These are phyloP conservation scores for Microascus cirrosus DNA, from an alignment of 2,329 filamentous ascomycete genomes.

Conservation along the genomic window DNA sequence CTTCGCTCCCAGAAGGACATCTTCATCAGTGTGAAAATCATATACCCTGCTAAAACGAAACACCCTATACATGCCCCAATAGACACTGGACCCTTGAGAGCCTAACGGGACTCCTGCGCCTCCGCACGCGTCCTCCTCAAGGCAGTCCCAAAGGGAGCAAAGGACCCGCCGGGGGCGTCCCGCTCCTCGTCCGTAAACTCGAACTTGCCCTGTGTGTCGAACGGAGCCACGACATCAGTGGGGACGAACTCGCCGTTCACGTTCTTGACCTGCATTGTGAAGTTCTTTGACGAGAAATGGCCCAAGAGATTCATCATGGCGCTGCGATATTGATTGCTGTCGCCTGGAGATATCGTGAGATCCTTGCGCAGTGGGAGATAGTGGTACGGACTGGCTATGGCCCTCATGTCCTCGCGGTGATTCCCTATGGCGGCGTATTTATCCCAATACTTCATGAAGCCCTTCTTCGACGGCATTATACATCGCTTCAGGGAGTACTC, in stretches of 20 bases:
- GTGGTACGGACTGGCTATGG: slow-evolving; percentile 1
- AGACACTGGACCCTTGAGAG: background rate
- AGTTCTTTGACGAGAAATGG: background rate
- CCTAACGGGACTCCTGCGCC: background rate
- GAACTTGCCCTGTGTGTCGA: background rate
- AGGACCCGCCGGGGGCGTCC: background rate
- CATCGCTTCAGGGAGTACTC: background rate
- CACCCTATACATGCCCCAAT: background rate
- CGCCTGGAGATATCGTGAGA: background rate
- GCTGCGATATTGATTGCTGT: background rate
- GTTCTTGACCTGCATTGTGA: background rate
- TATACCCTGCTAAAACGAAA: too few relatives aligned
- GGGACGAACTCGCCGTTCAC: background rate
- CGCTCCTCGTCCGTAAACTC: background rate
- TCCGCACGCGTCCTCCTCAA: background rate
- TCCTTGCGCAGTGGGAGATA: background rate
- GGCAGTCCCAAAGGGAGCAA: background rate
- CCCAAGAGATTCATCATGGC: slow-evolving; percentile 3
- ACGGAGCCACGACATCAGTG: background rate
- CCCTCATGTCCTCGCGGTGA: background rate
- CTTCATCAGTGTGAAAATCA: too few relatives aligned
- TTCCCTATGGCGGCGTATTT: background rate
- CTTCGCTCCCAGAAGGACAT: too few relatives aligned
- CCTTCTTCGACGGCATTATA: background rate
- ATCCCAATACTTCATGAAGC: slow-evolving; percentile 3